Conservation (phyloP, 495 filamentous ascomycete genomes). For the Daldinia loculata region DNA sequence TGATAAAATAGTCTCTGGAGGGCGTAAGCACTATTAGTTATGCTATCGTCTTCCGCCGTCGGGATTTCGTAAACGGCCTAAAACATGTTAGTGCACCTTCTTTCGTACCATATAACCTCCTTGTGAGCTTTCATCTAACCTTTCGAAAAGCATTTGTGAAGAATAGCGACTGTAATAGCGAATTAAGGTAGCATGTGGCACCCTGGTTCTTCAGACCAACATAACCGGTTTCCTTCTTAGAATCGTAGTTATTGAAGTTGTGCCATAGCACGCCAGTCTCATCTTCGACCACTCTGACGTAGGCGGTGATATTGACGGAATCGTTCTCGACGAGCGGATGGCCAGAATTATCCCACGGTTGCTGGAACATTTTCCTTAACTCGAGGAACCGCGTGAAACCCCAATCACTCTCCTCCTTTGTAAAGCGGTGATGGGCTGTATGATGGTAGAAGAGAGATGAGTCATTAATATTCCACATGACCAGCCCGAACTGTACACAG, state of each 20-base stretch:
- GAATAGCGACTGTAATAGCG: slow-evolving; percentile 92
- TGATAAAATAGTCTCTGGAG: slow-evolving; percentile 94
- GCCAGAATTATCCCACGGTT: slow-evolving; percentile 66
- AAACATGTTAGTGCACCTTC: slow-evolving; percentile 19
- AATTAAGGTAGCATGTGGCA: slow-evolving; percentile 98
- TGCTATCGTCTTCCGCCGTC: slow-evolving; percentile 80
- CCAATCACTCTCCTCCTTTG: slow-evolving; percentile 97
- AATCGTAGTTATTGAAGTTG: slow-evolving; percentile 98
- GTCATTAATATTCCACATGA: slow-evolving; percentile 92
- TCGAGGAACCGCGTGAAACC: slow-evolving; percentile 95
- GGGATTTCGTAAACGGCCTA: slow-evolving; percentile 97
- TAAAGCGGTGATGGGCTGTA: slow-evolving; percentile 86
- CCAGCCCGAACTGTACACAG: slow-evolving; percentile 93
- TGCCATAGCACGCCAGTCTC: slow-evolving; percentile 99
- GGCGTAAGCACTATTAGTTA: slow-evolving; percentile 89
- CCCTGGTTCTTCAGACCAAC: slow-evolving; percentile 98
- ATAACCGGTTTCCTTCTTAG: slow-evolving; percentile 97
- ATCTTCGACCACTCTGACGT: slow-evolving; percentile 92
- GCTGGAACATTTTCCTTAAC: slow-evolving; percentile 79
- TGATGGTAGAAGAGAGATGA: slow-evolving; percentile 77
- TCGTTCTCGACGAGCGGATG: slow-evolving; percentile 90
- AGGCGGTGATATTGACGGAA: slow-evolving; percentile 86
- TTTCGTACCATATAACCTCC: neutral
- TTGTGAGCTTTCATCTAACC: slow-evolving; percentile 55
- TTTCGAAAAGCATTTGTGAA: slow-evolving; percentile 98